Evolutionary conservation across 768 basidiomycete species (phyloP).

Genomic region (Psilocybe tampanensis): DNA sequence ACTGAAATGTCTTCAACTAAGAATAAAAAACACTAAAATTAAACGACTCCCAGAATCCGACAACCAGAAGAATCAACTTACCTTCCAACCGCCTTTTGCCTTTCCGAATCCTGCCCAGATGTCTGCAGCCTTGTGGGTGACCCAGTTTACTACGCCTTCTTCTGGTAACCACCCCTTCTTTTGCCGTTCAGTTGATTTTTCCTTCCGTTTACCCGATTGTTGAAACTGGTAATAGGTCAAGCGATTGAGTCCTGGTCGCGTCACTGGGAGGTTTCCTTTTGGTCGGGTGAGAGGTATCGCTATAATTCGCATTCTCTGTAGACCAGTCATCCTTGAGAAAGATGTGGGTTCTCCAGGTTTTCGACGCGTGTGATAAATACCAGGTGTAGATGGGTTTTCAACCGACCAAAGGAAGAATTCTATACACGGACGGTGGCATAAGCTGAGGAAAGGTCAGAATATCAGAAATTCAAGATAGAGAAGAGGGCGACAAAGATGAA

Average conservation of each 20-base stretch:
- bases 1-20: conserved; percentile 60
- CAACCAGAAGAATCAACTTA: conserved; percentile 30
- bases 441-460: neutral
- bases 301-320: conserved; percentile 45
- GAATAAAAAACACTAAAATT: neutral
- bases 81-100: conserved; percentile 75
- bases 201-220: conserved; percentile 21
- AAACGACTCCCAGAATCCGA: neutral
- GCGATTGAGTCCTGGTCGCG: conserved; percentile 18
- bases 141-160: conserved; percentile 51
- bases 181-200: conserved; percentile 1
- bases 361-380: neutral
- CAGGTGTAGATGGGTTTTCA: neutral
- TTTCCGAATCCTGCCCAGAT: conserved; percentile 73
- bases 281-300: conserved; percentile 46
- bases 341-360: neutral
- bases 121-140: conserved; percentile 50
- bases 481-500: neutral
- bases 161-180: conserved; percentile 36
- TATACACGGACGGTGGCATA: neutral
- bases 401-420: neutral
- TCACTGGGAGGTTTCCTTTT: neutral
- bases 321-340: neutral
- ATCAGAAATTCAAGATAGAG: neutral
- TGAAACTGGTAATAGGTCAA: conserved; percentile 50